A percentile compares a stretch with the other conserved stretches of the same genome.
Evolutionary conservation across 1,284 basidiomycete species (phyloP).

Genomic region (Cutaneotrichosporon cavernicola): DNA sequence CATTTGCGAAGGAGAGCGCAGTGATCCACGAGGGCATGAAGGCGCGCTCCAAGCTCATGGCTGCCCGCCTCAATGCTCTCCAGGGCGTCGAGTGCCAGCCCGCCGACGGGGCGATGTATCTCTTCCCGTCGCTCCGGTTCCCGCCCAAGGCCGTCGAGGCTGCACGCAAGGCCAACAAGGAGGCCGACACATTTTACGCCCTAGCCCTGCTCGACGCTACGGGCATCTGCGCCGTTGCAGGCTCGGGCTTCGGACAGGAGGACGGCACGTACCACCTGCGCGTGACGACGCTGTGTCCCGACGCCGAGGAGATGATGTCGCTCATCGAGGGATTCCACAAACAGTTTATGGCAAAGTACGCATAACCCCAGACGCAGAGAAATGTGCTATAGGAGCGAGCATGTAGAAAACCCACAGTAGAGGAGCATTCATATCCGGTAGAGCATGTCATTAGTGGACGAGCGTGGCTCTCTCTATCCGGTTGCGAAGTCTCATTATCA

Average conservation of each 20-base stretch:
- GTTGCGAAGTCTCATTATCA: no score
- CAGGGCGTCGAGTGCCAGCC: conserved; percentile 78
- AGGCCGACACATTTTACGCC: conserved; percentile 79
- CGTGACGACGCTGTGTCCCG: conserved; percentile 74
- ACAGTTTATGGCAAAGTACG: conserved; percentile 68
- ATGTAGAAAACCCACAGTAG: background rate
- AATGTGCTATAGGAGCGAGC: background rate
- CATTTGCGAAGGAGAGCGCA: conserved; percentile 75
- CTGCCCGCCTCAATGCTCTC: conserved; percentile 66
- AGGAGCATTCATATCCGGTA: background rate
- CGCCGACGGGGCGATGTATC: conserved; percentile 75
- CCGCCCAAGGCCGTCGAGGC: conserved; percentile 67
- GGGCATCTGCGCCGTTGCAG: conserved; percentile 84
- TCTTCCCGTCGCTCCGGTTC: conserved; percentile 70
- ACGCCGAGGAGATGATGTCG: conserved; percentile 76
- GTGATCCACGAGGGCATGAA: conserved; percentile 69
- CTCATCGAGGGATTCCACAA: conserved; percentile 76
- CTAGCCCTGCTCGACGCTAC: conserved; percentile 72
- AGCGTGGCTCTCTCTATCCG: no score
- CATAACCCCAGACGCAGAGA: conserved; percentile 22
- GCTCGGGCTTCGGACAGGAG: conserved; percentile 83
- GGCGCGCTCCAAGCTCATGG: conserved; percentile 67
- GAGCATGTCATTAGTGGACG: no score
- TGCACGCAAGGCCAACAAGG: conserved; percentile 66
- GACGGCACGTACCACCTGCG: conserved; percentile 80